Conservation (phyloP, 1,139 yeast species). For the Debaryomyces nepalensis region DNA sequence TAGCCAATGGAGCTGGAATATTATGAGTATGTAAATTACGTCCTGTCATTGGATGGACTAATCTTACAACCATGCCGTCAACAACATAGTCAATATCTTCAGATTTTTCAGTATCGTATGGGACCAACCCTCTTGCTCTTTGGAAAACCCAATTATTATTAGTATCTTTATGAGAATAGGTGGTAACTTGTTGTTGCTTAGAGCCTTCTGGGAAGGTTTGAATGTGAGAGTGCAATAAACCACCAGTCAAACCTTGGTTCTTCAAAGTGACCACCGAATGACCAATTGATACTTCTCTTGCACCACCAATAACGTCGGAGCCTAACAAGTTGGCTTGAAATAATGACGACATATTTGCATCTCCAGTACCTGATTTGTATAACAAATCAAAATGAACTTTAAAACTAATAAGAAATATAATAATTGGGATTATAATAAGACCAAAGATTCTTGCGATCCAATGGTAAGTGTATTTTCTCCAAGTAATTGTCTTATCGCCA, state of each 20-base stretch:
- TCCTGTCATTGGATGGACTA: slow-evolving; percentile 80
- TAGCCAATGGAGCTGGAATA: slow-evolving; percentile 78
- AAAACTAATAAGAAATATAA: slow-evolving; percentile 66
- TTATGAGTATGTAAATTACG: slow-evolving; percentile 91
- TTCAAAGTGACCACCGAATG: slow-evolving; percentile 80
- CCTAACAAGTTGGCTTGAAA: slow-evolving; percentile 94
- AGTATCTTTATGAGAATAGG: slow-evolving; percentile 88
- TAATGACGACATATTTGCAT: slow-evolving; percentile 93
- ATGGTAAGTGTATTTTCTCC: slow-evolving; percentile 57
- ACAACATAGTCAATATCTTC: slow-evolving; percentile 60
- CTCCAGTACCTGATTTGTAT: slow-evolving; percentile 87
- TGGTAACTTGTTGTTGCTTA: slow-evolving; percentile 93
- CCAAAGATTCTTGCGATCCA: slow-evolving; percentile 69
- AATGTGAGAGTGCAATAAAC: slow-evolving; percentile 90
- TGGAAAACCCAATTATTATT: slow-evolving; percentile 92
- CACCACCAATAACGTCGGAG: slow-evolving; percentile 80
- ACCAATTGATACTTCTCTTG: slow-evolving; percentile 83
- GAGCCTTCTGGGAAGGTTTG: slow-evolving; percentile 96
- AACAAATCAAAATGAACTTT: slow-evolving; percentile 76
- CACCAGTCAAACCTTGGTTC: slow-evolving; percentile 91
- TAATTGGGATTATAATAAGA: slow-evolving; percentile 63
- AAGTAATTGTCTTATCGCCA: slow-evolving; percentile 58
- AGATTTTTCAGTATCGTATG: slow-evolving; percentile 54
- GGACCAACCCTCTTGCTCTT: slow-evolving; percentile 64
- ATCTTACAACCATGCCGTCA: slow-evolving; percentile 77